phyloP scores from a whole-genome alignment of 2,329 filamentous ascomycete species.

The Chrysoporthe austroafricana region DNA sequence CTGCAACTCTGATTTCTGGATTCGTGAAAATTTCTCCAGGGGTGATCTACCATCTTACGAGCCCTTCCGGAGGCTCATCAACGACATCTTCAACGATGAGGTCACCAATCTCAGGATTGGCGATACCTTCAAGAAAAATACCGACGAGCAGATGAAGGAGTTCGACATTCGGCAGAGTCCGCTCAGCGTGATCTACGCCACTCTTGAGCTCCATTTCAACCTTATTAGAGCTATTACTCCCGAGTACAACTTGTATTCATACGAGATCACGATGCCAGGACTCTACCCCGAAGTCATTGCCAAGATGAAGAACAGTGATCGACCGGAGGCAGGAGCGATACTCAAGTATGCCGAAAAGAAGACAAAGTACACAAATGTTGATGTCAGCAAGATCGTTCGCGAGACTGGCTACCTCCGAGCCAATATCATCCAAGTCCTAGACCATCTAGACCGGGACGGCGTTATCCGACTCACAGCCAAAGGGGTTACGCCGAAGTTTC shows the following conservation, averaged over 20 bases:
- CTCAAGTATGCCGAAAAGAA: slow-evolving; percentile 44
- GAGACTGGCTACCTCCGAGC: slow-evolving; percentile 42
- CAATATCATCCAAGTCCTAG: slow-evolving; percentile 58
- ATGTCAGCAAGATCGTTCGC: slow-evolving; percentile 48
- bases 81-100: slow-evolving; percentile 52
- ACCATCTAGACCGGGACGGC: slow-evolving; percentile 54
- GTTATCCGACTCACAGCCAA: slow-evolving; percentile 54
- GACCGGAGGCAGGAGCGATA: slow-evolving; percentile 48
- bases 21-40: slow-evolving; percentile 62
- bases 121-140: slow-evolving; percentile 50
- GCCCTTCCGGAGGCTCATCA: slow-evolving; percentile 52
- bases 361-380: slow-evolving; percentile 49
- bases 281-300: slow-evolving; percentile 39
- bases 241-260: slow-evolving; percentile 61
- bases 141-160: slow-evolving; percentile 48
- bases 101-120: slow-evolving; percentile 40
- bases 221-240: slow-evolving; percentile 60
- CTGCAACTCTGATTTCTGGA: slow-evolving; percentile 59
- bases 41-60: slow-evolving; percentile 60
- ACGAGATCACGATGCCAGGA: slow-evolving; percentile 38
- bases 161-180: slow-evolving; percentile 58
- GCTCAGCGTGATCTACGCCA: slow-evolving; percentile 59
- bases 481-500: slow-evolving; percentile 59
- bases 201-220: slow-evolving; percentile 62
- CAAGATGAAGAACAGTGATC: slow-evolving; percentile 41